A percentile compares a stretch with the other conserved stretches of the same genome.
Conservation (phyloP, 2,329 filamentous ascomycete species). For the Aspergillus aculeatus region DNA sequence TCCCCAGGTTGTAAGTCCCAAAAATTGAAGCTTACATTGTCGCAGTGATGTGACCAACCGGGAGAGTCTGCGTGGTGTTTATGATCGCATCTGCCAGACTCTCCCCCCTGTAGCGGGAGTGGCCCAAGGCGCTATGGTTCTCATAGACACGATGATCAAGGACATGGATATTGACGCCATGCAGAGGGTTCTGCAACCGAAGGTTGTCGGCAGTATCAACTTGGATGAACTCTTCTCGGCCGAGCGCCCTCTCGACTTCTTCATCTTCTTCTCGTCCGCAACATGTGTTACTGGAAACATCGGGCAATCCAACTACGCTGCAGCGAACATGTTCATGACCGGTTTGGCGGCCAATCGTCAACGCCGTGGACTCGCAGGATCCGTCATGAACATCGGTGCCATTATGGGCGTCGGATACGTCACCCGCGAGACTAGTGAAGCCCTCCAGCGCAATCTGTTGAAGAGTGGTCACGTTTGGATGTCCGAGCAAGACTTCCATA, state of each 20-base stretch:
- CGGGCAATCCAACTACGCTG: constrained; percentile 18
- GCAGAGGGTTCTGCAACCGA: constrained; percentile 6
- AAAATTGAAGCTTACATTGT: too few relatives aligned
- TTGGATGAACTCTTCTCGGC: too few relatives aligned
- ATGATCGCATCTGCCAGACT: too few relatives aligned
- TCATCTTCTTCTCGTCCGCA: not conserved
- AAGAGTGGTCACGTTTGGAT: not conserved
- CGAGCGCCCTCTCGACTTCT: not conserved
- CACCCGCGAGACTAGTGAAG: not conserved
- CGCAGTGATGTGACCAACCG: too few relatives aligned
- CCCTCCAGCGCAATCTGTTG: not conserved
- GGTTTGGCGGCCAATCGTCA: constrained; percentile 39
- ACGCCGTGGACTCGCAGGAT: constrained; percentile 39
- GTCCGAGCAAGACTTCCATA: not conserved
- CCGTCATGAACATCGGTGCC: constrained; percentile 40
- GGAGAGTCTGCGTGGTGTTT: too few relatives aligned
- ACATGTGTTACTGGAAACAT: constrained; percentile 5
- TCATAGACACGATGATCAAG: constrained; percentile 35
- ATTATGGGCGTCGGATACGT: constrained; percentile 48
- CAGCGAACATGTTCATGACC: constrained; percentile 48
- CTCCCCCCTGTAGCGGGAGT: constrained; percentile 28
- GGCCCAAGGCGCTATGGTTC: constrained; percentile 34
- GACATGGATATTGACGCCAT: constrained; percentile 35
- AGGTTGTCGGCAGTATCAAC: too few relatives aligned
- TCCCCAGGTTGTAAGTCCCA: not conserved